A percentile compares a stretch with the other conserved stretches of the same genome.
These are phyloP conservation scores for Talaromyces pinophilus DNA, from an alignment of 2,329 filamentous ascomycete species.

Conservation along the genomic window DNA sequence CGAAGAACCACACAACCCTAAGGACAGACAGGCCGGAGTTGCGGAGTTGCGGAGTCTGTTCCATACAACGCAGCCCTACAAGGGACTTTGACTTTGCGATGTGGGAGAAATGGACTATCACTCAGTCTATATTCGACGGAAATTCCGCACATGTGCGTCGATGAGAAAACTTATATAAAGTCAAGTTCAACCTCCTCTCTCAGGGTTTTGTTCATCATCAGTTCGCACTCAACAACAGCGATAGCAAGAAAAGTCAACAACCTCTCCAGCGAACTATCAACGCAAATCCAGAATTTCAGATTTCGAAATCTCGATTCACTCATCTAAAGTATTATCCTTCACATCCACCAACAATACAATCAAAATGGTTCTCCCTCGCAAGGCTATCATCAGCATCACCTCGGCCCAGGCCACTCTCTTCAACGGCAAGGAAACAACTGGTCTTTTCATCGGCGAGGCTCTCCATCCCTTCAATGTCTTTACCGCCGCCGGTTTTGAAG, in stretches of 20 bases:
- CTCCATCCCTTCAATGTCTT: slow-evolving; percentile 24
- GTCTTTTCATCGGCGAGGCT: slow-evolving; percentile 19
- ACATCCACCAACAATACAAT: not conserved
- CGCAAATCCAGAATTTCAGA: not conserved
- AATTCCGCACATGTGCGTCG: not conserved
- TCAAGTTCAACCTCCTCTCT: not conserved
- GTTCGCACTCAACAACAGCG: not conserved
- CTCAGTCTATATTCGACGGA: not conserved
- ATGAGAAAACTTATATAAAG: not conserved
- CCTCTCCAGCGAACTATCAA: not conserved
- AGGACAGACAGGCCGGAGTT: not conserved
- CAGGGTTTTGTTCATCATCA: not conserved
- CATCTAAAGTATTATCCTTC: not conserved
- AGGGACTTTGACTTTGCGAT: not conserved
- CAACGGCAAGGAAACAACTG: slow-evolving; percentile 15
- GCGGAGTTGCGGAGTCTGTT: not conserved
- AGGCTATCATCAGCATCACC: slow-evolving; percentile 15
- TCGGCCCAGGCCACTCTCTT: slow-evolving; percentile 17
- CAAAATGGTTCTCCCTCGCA: slow-evolving; percentile 14
- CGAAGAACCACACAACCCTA: not conserved
- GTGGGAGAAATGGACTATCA: not conserved
- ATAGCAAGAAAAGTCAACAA: not conserved
- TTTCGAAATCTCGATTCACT: not conserved
- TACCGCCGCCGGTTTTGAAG: slow-evolving; percentile 38
- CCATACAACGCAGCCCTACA: not conserved